Evolutionary conservation across 192 early-diverging fungal species (phyloP), one percentile per base, ranked within the genome.

Genomic region (Podila horticola): DNA sequence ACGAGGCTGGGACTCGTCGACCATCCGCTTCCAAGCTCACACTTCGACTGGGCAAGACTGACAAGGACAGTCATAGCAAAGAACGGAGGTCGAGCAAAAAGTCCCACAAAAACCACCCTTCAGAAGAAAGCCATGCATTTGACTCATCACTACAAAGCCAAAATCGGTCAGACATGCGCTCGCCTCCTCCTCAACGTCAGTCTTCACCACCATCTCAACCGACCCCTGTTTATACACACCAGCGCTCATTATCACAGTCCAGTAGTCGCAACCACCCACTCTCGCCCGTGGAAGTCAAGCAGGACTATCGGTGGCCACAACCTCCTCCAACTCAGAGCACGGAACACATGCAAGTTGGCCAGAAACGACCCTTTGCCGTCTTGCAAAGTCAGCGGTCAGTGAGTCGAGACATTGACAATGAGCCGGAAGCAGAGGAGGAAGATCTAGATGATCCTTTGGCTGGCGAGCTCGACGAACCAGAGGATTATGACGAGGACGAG

Each of bases 391-490:
- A 57, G 31, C 30, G 62, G 15, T 64, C 69, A 12, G 36, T 29
- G 30, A 62, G 34, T 26, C 60, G 63, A 9, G 73, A 68, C 20
- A 64, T 59, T 1, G 61, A 31, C 7, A n/a, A 52, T n/a, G 17
- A 24, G 12, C n/a, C 17, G 19, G 41, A 74, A 19, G 57, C 33
- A 17, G 61, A 67, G 20, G 73, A 58, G 34, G 73, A 64, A 38
- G 62, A 74, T 20, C 26, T 30, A 30, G 66, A 74, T 10, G 73
- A 74, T 26, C 73, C 73, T 19, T 48, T 74, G 36, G 50, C 57
- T 28, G 73, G 73, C 19, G 73, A 82, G 48, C 62, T 77, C 5
- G 72, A 87, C 9, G 75, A 74, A 34, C 84, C 84, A 2, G 75
- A 83, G 15, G 72, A 77, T 1, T 62, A 75, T 20, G 68, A 83